phyloP scores from a whole-genome alignment of 495 filamentous ascomycete genomes.

The Daldinia grandis region DNA sequence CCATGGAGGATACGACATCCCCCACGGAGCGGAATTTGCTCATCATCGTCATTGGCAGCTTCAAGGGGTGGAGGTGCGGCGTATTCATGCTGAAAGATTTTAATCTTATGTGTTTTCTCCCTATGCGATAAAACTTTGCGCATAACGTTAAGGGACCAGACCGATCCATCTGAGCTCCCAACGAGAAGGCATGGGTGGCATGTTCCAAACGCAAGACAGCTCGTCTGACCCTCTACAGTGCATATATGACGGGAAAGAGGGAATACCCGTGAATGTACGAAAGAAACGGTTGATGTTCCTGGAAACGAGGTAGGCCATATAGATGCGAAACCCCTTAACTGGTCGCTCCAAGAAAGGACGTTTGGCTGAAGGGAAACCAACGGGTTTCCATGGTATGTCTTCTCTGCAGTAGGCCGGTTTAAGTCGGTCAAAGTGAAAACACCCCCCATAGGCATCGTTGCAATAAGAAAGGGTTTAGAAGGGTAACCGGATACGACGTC shows the following conservation, averaged over 20 bases:
- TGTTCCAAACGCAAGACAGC: slow-evolving; percentile 53
- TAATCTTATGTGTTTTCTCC: slow-evolving; percentile 54
- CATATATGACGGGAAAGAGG: slow-evolving; percentile 56
- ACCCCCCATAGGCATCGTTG: slow-evolving; percentile 57
- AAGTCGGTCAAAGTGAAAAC: slow-evolving; percentile 56
- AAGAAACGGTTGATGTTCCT: slow-evolving; percentile 56
- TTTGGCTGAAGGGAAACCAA: slow-evolving; percentile 58
- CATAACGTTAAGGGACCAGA: slow-evolving; percentile 56
- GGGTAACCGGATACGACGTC: slow-evolving; percentile 59
- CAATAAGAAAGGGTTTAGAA: slow-evolving; percentile 55
- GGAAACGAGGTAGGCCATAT: slow-evolving; percentile 55
- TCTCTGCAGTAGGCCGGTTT: slow-evolving; percentile 53
- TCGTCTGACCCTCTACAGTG: slow-evolving; percentile 54
- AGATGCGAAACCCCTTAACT: slow-evolving; percentile 56
- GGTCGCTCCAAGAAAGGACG: slow-evolving; percentile 56
- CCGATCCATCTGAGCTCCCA: slow-evolving; percentile 55
- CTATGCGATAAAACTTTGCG: slow-evolving; percentile 56
- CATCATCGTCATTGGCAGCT: slow-evolving; percentile 19
- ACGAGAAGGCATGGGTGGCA: slow-evolving; percentile 56
- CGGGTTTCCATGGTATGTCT: slow-evolving; percentile 55
- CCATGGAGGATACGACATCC: slow-evolving; percentile 64
- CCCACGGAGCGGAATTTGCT: slow-evolving; percentile 63
- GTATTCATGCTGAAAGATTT: slow-evolving; percentile 59
- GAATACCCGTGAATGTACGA: slow-evolving; percentile 56
- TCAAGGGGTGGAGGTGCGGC: slow-evolving; percentile 27